Percentiles rank a stretch among this genome's conserved stretches.
These are phyloP conservation scores for Malus domestica DNA, from an alignment of 306 rosid species.

Conservation along the genomic window ASM211411v1 NC_041793.1:40127501-40128000, in stretches of 20 bases:
- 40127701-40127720: background rate
- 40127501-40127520: slow-evolving; percentile 18
- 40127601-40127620: slow-evolving; percentile 15
- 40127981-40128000: background rate
- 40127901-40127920: background rate
- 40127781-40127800: no score
- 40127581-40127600: slow-evolving; percentile 27
- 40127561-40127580: slow-evolving; percentile 37
- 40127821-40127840: no score
- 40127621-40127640: slow-evolving; percentile 1
- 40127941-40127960: background rate
- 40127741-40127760: background rate
- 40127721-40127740: background rate
- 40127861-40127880: no score
- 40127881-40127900: no score
- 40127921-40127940: background rate
- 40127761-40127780: no score
- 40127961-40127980: background rate
- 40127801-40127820: no score
- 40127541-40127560: slow-evolving; percentile 75
- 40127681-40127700: background rate
- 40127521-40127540: slow-evolving; percentile 64
- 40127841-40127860: no score
- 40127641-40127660: background rate
- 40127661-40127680: background rate